Percentiles rank a stretch among this genome's conserved stretches.
Conservation (phyloP, 139 green algal genomes). For the Chlorella sp. region DNA sequence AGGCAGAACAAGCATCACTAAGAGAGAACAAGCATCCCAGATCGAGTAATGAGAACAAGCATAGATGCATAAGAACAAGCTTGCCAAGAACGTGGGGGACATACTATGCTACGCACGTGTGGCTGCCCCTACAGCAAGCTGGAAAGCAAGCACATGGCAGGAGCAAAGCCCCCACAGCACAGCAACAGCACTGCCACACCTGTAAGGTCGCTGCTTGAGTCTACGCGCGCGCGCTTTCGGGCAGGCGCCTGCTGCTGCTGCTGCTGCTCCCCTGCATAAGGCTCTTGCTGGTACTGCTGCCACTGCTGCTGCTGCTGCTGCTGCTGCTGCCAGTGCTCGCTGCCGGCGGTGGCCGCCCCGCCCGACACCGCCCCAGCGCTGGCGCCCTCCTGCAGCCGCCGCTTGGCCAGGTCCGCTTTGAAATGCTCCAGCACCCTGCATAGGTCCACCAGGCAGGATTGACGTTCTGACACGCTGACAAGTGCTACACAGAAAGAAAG, state of each 20-base stretch:
- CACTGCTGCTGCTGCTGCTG: not conserved
- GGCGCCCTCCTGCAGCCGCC: not conserved
- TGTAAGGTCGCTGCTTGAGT: slow-evolving; percentile 9
- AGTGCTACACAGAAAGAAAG: too few relatives aligned
- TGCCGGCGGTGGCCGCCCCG: not conserved
- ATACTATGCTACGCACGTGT: too few relatives aligned
- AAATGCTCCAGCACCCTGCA: slow-evolving; percentile 67
- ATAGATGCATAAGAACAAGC: not conserved
- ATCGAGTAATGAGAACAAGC: too few relatives aligned
- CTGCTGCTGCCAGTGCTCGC: not conserved
- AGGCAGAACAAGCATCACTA: too few relatives aligned
- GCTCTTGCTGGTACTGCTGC: not conserved
- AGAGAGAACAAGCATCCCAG: too few relatives aligned
- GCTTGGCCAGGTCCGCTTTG: slow-evolving; percentile 59
- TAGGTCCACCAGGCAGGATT: not conserved
- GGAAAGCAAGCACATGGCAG: not conserved
- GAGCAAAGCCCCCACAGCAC: not conserved
- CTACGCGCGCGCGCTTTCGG: not conserved
- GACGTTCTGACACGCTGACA: too few relatives aligned
- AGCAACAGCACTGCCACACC: not conserved
- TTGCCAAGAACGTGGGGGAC: too few relatives aligned
- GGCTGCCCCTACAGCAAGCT: too few relatives aligned
- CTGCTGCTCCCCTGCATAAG: not conserved
- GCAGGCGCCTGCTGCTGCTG: not conserved
- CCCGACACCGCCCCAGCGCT: not conserved